Evolutionary conservation across 495 filamentous ascomycete species (phyloP), one percentile per base, ranked within the genome.

Genomic region (Annulohypoxylon moriforme): DNA sequence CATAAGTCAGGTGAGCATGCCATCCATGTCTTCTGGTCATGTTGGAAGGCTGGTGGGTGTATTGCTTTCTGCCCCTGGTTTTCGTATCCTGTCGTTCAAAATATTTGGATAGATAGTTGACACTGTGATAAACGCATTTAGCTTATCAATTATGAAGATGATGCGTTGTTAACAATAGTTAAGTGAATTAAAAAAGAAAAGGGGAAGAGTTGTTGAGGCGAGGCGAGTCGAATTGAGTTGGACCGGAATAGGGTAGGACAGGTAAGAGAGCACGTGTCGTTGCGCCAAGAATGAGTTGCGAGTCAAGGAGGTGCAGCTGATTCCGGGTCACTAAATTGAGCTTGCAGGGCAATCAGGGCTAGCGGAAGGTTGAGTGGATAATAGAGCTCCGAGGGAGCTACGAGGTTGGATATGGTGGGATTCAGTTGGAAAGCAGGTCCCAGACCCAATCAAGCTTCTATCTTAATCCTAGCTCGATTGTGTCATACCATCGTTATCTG

Each of bases 401-500:
- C 50, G 50, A 55, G 25, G 50, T 36, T 46, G 25, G 20, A 44
- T 44, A 18, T 20, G 25, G 50, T 47, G 31, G 25, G 20, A 44
- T 18, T 44, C 40, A 16, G n/a, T 44, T 52, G 24, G 47, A 56
- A 33, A 52, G 53, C 44, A 55, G 25, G 34, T 20, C 46, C 52
- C 38, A 53, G n/a, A 29, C 10, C 68, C 69, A 64, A 64, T 60
- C 59, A 67, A 60, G 58, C 59, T 67, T 24, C 47, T 52, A 61
- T 59, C 52, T 13, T n/a, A 18, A 64, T 60, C 65, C 60, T 65
- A 61, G 70, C 60, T 68, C 55, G 60, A 73, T 73, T 73, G 70
- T 73, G 70, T 73, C 70, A 73, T 73, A 64, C 60, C 60, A 65
- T 73, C 55, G 55, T 66, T 73, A 73, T 73, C 70, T 73, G 70